A percentile compares a stretch with the other conserved stretches of the same genome.
Conservation (phyloP, 192 early-diverging fungal species). For the Oehlia diaphana region DNA sequence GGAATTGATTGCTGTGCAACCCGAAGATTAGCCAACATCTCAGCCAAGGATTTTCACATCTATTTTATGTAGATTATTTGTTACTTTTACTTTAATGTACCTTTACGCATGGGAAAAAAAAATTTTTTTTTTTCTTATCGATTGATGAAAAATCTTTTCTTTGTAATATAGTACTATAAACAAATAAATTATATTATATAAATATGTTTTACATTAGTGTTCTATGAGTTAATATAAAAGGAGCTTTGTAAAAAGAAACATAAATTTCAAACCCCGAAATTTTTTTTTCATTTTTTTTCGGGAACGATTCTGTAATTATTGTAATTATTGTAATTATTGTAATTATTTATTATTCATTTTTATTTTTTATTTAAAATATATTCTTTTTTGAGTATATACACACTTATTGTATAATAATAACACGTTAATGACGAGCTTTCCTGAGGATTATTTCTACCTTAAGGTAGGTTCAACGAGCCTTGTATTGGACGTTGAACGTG, state of each 20-base stretch:
- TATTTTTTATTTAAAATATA: background rate
- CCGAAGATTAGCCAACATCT: background rate
- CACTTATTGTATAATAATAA: background rate
- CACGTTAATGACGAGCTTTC: constrained; percentile 14
- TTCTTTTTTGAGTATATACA: background rate
- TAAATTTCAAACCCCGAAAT: too few relatives aligned
- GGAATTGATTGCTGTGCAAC: background rate
- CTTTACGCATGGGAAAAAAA: background rate
- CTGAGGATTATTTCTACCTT: constrained; percentile 17
- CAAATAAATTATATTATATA: background rate
- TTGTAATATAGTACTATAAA: background rate
- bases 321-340: background rate
- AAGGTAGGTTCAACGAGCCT: constrained; percentile 1
- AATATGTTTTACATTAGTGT: background rate
- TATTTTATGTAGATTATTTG: background rate
- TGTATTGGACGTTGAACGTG: constrained; percentile 19
- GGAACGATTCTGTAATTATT: too few relatives aligned
- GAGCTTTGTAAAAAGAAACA: too few relatives aligned
- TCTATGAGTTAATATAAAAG: too few relatives aligned
- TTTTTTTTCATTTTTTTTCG: too few relatives aligned
- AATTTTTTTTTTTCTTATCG: background rate
- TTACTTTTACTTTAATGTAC: background rate
- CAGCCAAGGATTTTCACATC: background rate
- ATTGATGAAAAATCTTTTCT: background rate
- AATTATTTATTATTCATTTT: background rate